phyloP scores from a whole-genome alignment of 176 grass and related monocot genomes.

The Ensete ventricosum region DNA sequence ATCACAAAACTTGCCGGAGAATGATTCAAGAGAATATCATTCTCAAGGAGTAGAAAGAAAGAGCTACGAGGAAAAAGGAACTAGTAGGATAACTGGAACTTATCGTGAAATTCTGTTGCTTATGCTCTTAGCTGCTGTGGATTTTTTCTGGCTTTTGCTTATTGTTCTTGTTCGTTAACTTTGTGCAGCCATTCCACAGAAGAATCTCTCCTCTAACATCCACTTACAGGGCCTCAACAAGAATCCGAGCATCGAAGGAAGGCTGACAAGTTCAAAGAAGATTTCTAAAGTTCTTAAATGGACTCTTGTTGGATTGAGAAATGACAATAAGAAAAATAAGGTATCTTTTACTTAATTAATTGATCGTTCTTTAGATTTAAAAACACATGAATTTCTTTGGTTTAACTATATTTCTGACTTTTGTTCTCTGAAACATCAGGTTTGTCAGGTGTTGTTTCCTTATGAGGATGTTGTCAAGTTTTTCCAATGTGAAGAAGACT shows the following conservation, averaged over 20 bases:
- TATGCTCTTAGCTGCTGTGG: not conserved
- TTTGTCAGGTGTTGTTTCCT: constrained; percentile 57
- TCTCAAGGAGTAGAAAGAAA: constrained; percentile 44
- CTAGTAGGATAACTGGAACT: constrained; percentile 47
- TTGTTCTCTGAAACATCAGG: constrained; percentile 14
- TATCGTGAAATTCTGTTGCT: constrained; percentile 19
- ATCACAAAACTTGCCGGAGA: constrained; percentile 56
- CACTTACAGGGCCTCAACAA: constrained; percentile 39
- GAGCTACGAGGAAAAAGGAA: constrained; percentile 44
- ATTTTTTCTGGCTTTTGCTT: not conserved
- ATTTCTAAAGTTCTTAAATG: constrained; percentile 70
- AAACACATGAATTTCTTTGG: not conserved
- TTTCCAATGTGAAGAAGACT: constrained; percentile 67
- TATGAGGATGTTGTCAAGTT: constrained; percentile 88
- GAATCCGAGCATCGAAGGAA: constrained; percentile 37
- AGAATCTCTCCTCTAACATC: constrained; percentile 32
- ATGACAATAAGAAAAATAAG: constrained; percentile 85
- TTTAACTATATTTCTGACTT: not conserved
- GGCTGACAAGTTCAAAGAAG: constrained; percentile 62
- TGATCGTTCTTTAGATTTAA: no score
- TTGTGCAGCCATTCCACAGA: constrained; percentile 37
- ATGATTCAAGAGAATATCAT: constrained; percentile 38
- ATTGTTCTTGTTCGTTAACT: constrained; percentile 29
- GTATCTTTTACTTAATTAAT: constrained; percentile 18
- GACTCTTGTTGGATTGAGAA: constrained; percentile 68